These are phyloP conservation scores for Paecilomyces fulvus DNA, from an alignment of 2,329 filamentous ascomycete genomes.

Conservation along the genomic window DNA sequence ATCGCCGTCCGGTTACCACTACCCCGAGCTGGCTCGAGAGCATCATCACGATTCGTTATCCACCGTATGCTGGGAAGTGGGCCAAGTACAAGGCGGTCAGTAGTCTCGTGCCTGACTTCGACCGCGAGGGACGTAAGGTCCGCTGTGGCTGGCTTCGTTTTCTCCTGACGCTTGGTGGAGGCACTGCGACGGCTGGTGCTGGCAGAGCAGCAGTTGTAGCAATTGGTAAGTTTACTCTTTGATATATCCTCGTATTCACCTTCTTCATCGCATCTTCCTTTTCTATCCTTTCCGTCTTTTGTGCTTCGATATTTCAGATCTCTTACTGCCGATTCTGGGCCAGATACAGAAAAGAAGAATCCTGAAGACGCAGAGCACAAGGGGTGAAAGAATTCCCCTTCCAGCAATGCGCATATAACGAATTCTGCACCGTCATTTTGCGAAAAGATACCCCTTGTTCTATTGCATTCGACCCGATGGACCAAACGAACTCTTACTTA, in stretches of 20 bases:
- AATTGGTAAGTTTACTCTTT: slow-evolving; percentile 28
- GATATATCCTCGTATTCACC: slow-evolving; percentile 2
- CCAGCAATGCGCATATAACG: background rate
- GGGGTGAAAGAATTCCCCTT: background rate
- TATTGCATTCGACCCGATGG: slow-evolving; percentile 1
- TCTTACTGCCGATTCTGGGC: background rate
- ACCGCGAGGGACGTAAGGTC: slow-evolving; percentile 45
- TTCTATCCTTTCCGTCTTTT: background rate
- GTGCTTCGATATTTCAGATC: background rate
- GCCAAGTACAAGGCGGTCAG: slow-evolving; percentile 44
- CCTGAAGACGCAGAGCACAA: background rate
- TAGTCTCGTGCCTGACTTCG: slow-evolving; percentile 50
- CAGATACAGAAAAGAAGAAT: background rate
- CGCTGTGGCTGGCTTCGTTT: slow-evolving; percentile 31
- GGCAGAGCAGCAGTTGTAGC: slow-evolving; percentile 27
- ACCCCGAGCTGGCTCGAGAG: slow-evolving; percentile 55
- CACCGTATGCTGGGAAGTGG: slow-evolving; percentile 51
- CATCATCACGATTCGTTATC: slow-evolving; percentile 50
- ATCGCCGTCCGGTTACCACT: slow-evolving; percentile 49
- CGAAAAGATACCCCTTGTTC: background rate
- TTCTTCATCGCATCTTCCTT: slow-evolving; percentile 5
- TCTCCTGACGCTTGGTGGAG: slow-evolving; percentile 33
- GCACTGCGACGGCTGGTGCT: slow-evolving; percentile 28
- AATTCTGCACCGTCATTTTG: background rate
- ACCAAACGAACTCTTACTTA: slow-evolving; percentile 1